Conservation (phyloP, 805 yeast species). For the Starmerella floricola region DNA sequence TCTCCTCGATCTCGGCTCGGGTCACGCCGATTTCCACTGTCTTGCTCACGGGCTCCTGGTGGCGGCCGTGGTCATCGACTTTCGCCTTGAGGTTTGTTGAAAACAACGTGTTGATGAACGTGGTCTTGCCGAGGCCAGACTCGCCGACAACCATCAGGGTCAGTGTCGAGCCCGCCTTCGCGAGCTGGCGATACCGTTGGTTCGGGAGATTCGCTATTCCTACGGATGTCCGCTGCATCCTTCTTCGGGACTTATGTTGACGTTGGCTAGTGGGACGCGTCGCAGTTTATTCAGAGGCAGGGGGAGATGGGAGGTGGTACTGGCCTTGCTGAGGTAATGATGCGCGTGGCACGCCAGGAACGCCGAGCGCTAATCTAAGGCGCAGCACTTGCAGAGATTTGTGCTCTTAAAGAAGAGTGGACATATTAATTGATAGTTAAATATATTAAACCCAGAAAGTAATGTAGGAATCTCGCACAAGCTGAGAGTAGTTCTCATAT, state of each 20-base stretch:
- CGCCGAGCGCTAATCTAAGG: too few species aligned
- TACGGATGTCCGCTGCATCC: conserved; percentile 20
- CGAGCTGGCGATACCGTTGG: conserved; percentile 29
- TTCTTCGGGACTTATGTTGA: background rate
- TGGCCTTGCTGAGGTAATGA: too few species aligned
- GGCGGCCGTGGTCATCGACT: conserved; percentile 32
- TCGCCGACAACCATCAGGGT: conserved; percentile 81
- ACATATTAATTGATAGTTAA: too few species aligned
- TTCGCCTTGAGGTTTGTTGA: conserved; percentile 37
- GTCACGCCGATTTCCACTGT: conserved; percentile 32
- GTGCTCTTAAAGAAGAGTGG: too few species aligned
- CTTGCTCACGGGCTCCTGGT: conserved; percentile 31
- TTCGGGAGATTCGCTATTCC: conserved; percentile 29
- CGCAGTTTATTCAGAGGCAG: too few species aligned
- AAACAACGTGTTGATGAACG: conserved; percentile 66
- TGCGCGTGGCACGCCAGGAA: too few species aligned
- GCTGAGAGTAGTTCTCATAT: too few species aligned
- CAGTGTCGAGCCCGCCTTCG: conserved; percentile 51
- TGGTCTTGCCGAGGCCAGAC: conserved; percentile 58
- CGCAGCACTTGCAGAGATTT: too few species aligned
- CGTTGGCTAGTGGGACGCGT: too few species aligned
- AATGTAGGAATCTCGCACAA: too few species aligned
- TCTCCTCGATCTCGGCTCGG: conserved; percentile 46
- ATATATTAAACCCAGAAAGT: too few species aligned
- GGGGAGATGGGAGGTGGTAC: too few species aligned